A percentile compares a stretch with the other conserved stretches of the same genome.
These are phyloP conservation scores for Terana coerulea DNA, from an alignment of 768 basidiomycete genomes.

Conservation along the genomic window DNA sequence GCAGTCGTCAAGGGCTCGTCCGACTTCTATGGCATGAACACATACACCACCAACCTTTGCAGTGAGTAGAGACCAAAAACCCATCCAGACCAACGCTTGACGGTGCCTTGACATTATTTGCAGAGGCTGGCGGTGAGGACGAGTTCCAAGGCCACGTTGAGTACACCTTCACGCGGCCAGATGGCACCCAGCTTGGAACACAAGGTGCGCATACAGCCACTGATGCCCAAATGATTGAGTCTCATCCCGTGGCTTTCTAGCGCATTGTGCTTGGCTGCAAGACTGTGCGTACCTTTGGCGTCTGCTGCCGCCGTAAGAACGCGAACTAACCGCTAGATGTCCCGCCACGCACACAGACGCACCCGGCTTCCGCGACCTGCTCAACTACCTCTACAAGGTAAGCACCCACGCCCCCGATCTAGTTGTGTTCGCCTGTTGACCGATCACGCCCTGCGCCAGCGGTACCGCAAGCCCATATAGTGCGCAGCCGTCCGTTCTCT, in stretches of 20 bases:
- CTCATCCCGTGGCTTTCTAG: constrained; percentile 25
- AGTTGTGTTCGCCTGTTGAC: not conserved
- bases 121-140: constrained; percentile 61
- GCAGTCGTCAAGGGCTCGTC: constrained; percentile 61
- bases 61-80: constrained; percentile 22
- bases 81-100: not conserved
- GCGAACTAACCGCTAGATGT: constrained; percentile 12
- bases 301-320: not conserved
- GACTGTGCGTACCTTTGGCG: constrained; percentile 41
- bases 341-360: constrained; percentile 42
- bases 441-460: constrained; percentile 24
- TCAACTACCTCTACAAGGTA: constrained; percentile 71
- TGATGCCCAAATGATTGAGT: not conserved
- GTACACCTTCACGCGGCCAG: constrained; percentile 65
- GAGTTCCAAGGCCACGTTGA: constrained; percentile 67
- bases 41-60: constrained; percentile 64
- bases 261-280: constrained; percentile 64
- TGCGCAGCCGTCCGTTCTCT: constrained; percentile 22
- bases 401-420: constrained; percentile 6
- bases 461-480: constrained; percentile 55
- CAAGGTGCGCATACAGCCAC: constrained; percentile 42
- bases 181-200: constrained; percentile 62
- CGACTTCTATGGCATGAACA: constrained; percentile 76
- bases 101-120: constrained; percentile 34
- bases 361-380: constrained; percentile 59